Conservation (phyloP, 2,329 filamentous ascomycete genomes). For the Aspergillus sclerotialis region DNA sequence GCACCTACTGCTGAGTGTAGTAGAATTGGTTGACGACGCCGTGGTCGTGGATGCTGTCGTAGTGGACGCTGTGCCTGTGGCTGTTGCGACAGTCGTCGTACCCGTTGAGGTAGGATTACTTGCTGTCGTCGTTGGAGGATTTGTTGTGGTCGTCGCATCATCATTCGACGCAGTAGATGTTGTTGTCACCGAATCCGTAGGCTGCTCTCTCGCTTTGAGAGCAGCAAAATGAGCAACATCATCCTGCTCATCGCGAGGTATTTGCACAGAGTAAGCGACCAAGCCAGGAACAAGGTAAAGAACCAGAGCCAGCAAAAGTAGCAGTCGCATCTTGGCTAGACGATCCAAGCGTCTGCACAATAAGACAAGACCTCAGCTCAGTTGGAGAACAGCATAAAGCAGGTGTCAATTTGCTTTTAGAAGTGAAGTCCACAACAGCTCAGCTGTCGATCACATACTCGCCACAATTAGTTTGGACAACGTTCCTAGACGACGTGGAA, state of each 20-base stretch:
- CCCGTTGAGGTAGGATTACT: constrained; percentile 6
- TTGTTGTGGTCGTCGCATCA: constrained; percentile 4
- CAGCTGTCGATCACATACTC: too few species aligned
- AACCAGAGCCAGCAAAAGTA: constrained; percentile 7
- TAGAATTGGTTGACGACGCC: constrained; percentile 17
- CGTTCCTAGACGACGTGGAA: too few species aligned
- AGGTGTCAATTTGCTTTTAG: too few species aligned
- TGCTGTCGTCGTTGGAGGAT: constrained; percentile 7
- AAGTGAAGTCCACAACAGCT: too few species aligned
- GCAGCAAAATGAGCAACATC: constrained; percentile 2
- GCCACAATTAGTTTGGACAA: too few species aligned
- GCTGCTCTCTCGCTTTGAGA: constrained; percentile 5
- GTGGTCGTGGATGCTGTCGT: constrained; percentile 15
- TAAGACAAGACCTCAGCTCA: too few species aligned
- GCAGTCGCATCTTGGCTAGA: constrained; percentile 12
- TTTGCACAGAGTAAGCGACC: constrained; percentile 7
- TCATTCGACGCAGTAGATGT: constrained; percentile 4
- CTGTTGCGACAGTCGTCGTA: constrained; percentile 7
- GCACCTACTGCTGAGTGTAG: constrained; percentile 8
- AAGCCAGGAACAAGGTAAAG: constrained; percentile 8
- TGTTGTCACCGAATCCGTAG: constrained; percentile 7
- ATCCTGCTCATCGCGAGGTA: constrained; percentile 6
- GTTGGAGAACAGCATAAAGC: too few species aligned
- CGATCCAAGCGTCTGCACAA: too few species aligned
- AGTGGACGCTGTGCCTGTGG: too few species aligned